Percentiles rank a stretch among this genome's conserved stretches.
Evolutionary conservation across 192 early-diverging fungal species (phyloP).

Genomic region (Helicostylum pulchrum): DNA sequence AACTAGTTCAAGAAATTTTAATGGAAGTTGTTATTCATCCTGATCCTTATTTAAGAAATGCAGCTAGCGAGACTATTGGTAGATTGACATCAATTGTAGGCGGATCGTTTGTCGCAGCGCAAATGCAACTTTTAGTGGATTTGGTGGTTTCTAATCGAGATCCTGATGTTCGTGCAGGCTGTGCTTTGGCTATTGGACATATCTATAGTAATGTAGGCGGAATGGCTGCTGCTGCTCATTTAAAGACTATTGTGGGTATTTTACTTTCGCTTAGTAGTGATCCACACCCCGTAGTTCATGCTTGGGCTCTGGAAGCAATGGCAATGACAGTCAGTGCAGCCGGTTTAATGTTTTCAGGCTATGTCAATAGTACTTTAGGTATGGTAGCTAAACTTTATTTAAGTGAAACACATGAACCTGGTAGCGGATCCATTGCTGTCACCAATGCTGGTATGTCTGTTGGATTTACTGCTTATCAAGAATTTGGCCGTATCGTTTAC

Average conservation of each 20-base stretch:
- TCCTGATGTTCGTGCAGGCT: slow-evolving; percentile 92
- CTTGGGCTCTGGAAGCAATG: slow-evolving; percentile 87
- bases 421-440: slow-evolving; percentile 60
- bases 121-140: slow-evolving; percentile 77
- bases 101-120: slow-evolving; percentile 60
- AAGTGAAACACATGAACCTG: slow-evolving; percentile 82
- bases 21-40: slow-evolving; percentile 69
- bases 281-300: slow-evolving; percentile 89
- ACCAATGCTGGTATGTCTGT: slow-evolving; percentile 56
- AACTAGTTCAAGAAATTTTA: slow-evolving; percentile 30
- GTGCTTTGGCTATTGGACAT: slow-evolving; percentile 83
- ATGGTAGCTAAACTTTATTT: slow-evolving; percentile 86
- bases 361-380: slow-evolving; percentile 82
- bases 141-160: slow-evolving; percentile 89
- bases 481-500: slow-evolving; percentile 86
- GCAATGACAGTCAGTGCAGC: slow-evolving; percentile 84
- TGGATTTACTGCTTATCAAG: slow-evolving; percentile 60
- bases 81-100: slow-evolving; percentile 68
- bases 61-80: slow-evolving; percentile 82
- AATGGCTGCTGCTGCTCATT: slow-evolving; percentile 76
- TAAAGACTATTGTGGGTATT: slow-evolving; percentile 86
- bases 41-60: slow-evolving; percentile 66
- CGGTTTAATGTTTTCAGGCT: slow-evolving; percentile 88
- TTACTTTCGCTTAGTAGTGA: slow-evolving; percentile 89
- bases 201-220: slow-evolving; percentile 88